phyloP scores from a whole-genome alignment of 1,284 basidiomycete species.

The Ustilago shanxiensis region DNA sequence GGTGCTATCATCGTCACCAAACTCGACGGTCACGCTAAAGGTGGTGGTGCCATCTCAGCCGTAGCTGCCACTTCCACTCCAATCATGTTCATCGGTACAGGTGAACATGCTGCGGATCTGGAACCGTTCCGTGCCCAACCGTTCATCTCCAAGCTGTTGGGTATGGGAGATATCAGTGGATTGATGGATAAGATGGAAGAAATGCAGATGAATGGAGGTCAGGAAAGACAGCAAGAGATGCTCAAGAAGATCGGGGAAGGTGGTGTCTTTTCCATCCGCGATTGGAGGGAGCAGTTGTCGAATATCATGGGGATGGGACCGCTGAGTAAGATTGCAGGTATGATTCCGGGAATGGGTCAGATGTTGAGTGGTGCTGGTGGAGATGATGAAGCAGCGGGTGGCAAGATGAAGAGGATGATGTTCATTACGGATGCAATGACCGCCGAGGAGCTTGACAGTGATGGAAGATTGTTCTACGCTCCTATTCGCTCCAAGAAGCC shows the following conservation, averaged over 20 bases:
- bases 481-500: slow-evolving; percentile 52
- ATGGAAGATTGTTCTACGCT: slow-evolving; percentile 75
- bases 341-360: slow-evolving; percentile 96
- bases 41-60: slow-evolving; percentile 98
- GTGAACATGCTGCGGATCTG: slow-evolving; percentile 95
- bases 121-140: slow-evolving; percentile 96
- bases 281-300: slow-evolving; percentile 96
- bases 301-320: slow-evolving; percentile 99
- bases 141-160: slow-evolving; percentile 95
- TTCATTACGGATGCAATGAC: slow-evolving; percentile 99
- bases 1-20: slow-evolving; percentile 99
- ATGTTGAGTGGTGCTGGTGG: slow-evolving; percentile 75
- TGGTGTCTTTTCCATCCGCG: slow-evolving; percentile 93
- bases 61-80: slow-evolving; percentile 98
- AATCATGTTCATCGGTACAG: slow-evolving; percentile 98
- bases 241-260: slow-evolving; percentile 94
- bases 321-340: slow-evolving; percentile 95
- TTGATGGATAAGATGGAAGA: slow-evolving; percentile 80
- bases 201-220: slow-evolving; percentile 75
- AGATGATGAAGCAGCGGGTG: slow-evolving; percentile 89
- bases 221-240: slow-evolving; percentile 95
- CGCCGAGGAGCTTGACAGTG: slow-evolving; percentile 91
- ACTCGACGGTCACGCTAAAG: slow-evolving; percentile 99
- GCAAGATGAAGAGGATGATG: slow-evolving; percentile 93
- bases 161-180: slow-evolving; percentile 95